Evolutionary conservation across 164 flowering plant genomes (phyloP).

Genomic region (Annona cherimola): DNA sequence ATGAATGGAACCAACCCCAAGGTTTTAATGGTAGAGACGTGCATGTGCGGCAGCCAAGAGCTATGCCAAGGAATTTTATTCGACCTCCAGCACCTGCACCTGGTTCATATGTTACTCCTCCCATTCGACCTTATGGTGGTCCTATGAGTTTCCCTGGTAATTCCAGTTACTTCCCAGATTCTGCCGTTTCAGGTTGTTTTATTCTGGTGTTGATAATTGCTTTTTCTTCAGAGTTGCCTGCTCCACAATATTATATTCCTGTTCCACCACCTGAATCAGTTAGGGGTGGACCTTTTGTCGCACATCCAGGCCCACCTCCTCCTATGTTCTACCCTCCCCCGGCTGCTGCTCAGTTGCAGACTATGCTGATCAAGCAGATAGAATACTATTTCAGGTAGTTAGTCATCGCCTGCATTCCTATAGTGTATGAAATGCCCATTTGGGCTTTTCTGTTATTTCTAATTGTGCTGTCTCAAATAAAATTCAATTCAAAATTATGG

Average conservation of each 20-base stretch:
- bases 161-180: conserved; percentile 1
- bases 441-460: neutral
- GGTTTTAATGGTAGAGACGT: conserved; percentile 41
- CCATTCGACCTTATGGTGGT: conserved; percentile 27
- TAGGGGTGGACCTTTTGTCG: conserved; percentile 35
- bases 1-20: conserved; percentile 43
- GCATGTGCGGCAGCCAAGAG: conserved; percentile 40
- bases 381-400: conserved; percentile 81
- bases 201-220: neutral
- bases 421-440: neutral
- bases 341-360: conserved; percentile 41
- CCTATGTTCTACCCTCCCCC: conserved; percentile 38
- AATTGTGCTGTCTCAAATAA: too few relatives aligned
- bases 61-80: conserved; percentile 26
- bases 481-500: too few relatives aligned
- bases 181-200: neutral
- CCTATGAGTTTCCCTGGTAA: conserved; percentile 48
- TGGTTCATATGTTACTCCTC: conserved; percentile 32
- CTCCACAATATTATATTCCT: conserved; percentile 33
- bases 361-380: conserved; percentile 53
- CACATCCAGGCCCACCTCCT: conserved; percentile 29
- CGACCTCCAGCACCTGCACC: conserved; percentile 22
- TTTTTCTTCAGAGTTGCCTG: conserved; percentile 26
- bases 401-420: neutral
- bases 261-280: conserved; percentile 34